A percentile compares a stretch with the other conserved stretches of the same genome.
phyloP scores from a whole-genome alignment of 768 basidiomycete species.

The Mycena galopus region DNA sequence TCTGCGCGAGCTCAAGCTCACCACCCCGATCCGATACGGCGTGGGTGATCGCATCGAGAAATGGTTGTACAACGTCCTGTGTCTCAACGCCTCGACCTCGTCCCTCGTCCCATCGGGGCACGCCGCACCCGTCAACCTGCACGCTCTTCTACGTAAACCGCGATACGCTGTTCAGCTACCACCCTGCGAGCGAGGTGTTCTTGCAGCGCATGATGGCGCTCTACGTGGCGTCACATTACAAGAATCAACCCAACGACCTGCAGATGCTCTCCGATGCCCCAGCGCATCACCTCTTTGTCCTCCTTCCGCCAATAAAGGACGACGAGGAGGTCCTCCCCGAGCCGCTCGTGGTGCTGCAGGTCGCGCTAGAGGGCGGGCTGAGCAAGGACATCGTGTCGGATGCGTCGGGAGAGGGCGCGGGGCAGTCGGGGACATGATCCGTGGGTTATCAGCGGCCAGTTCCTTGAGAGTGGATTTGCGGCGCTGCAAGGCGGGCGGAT shows the following conservation, averaged over 20 bases:
- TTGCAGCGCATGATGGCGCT: slow-evolving; percentile 98
- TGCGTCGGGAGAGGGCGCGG: slow-evolving; percentile 85
- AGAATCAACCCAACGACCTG: slow-evolving; percentile 99
- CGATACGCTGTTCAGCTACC: slow-evolving; percentile 96
- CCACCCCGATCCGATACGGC: slow-evolving; percentile 94
- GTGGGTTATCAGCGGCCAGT: slow-evolving; percentile 95
- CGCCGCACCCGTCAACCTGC: slow-evolving; percentile 94
- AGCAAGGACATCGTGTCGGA: slow-evolving; percentile 89
- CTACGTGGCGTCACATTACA: slow-evolving; percentile 98
- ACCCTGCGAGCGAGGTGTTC: slow-evolving; percentile 97
- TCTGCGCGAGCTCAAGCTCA: slow-evolving; percentile 93
- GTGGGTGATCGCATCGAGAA: slow-evolving; percentile 90
- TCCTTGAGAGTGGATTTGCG: slow-evolving; percentile 96
- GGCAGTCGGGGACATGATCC: slow-evolving; percentile 98
- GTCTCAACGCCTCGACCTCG: slow-evolving; percentile 85
- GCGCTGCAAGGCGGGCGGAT: slow-evolving; percentile 90
- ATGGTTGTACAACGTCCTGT: slow-evolving; percentile 93
- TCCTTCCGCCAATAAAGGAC: slow-evolving; percentile 92
- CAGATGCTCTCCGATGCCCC: slow-evolving; percentile 97
- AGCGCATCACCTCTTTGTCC: slow-evolving; percentile 95
- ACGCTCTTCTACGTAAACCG: slow-evolving; percentile 96
- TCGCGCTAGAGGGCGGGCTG: slow-evolving; percentile 95
- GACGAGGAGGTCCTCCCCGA: slow-evolving; percentile 94
- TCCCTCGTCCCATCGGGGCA: slow-evolving; percentile 72
- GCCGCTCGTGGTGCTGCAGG: slow-evolving; percentile 95